Base-by-base conservation (phyloP, 805 yeast species). In the Saccharomycopsis guyanensis region DNA sequence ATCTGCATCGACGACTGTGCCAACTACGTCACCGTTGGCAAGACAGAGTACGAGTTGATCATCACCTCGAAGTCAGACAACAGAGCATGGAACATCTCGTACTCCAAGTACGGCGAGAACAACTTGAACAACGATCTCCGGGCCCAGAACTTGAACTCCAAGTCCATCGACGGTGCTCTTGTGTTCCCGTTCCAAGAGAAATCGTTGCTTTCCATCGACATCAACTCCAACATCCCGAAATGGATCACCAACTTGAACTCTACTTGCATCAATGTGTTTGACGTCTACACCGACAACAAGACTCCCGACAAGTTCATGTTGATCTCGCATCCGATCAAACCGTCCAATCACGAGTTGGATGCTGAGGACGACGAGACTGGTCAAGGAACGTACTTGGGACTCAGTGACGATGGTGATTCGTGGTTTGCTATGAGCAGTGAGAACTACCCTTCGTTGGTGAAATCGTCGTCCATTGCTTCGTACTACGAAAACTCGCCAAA, bases 31-130 rank as follows among this genome's bases (percentile, higher is more conserved):
- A 66, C 79, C 56, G 62, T 85, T 3, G 94, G 95, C 0, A 81
- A 76, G 59, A 80, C 89, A 0, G 78, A 79, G 0, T 85, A 80
- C 57, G 84, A 82, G 53, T 66, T 85, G 36, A 69, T 78, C 0
- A 91, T 93, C n/a, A 82, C 87, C 59, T 80, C 93, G 2, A 77
- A 73, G 55, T 43, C 47, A 6, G 73, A 76, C 50, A 77, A 78
- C 50, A 66, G 81, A 0, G 75, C 80, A 1, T 89, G 96, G 50
- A 85, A 87, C 57, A 85, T 93, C 15, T 80, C 89, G 0, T 88
- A 83, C 58, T 72, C 94, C 1, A 73, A 82, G 32, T 93, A 97
- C 96, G 94, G 93, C 7, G 95, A 95, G 38, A 91, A 91, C 61
- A 80, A 86, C 53, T 67, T 88, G 43, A 95, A 66, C 65, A 60